These are phyloP conservation scores for Pleurotus giganteus DNA, from an alignment of 768 basidiomycete genomes.

Conservation along the genomic window DNA sequence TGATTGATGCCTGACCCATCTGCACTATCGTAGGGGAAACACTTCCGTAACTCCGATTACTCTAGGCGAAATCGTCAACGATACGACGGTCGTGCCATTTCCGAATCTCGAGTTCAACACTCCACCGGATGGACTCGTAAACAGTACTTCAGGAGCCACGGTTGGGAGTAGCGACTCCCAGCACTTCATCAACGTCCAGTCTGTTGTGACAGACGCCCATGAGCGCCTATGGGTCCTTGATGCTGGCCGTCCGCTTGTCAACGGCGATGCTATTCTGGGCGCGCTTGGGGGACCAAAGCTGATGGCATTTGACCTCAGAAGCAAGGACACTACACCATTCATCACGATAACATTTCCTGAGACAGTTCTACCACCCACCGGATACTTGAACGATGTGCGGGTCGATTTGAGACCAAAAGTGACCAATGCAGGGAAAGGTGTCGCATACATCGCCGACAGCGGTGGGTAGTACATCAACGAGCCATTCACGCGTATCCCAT, in stretches of 20 bases:
- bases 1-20: not conserved
- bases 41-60: constrained; percentile 12
- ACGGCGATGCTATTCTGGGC: constrained; percentile 12
- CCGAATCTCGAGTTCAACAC: constrained; percentile 13
- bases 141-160: constrained; percentile 8
- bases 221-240: constrained; percentile 17
- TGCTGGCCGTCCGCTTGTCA: constrained; percentile 12
- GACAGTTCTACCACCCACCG: constrained; percentile 14
- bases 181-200: constrained; percentile 17
- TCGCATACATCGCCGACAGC: constrained; percentile 17
- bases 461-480: not conserved
- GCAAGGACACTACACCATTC: constrained; percentile 12
- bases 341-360: constrained; percentile 16
- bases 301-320: constrained; percentile 14
- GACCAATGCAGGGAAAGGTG: constrained; percentile 14
- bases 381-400: constrained; percentile 17
- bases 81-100: constrained; percentile 12
- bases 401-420: constrained; percentile 14
- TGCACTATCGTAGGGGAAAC: constrained; percentile 9
- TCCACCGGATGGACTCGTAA: constrained; percentile 14
- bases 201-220: constrained; percentile 12
- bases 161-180: constrained; percentile 13
- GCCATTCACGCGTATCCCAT: not conserved
- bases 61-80: constrained; percentile 13
- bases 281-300: constrained; percentile 15